Evolutionary conservation across 371 early-diverging fungal species (phyloP).

Genomic region (Cokeromyces recurvatus): DNA sequence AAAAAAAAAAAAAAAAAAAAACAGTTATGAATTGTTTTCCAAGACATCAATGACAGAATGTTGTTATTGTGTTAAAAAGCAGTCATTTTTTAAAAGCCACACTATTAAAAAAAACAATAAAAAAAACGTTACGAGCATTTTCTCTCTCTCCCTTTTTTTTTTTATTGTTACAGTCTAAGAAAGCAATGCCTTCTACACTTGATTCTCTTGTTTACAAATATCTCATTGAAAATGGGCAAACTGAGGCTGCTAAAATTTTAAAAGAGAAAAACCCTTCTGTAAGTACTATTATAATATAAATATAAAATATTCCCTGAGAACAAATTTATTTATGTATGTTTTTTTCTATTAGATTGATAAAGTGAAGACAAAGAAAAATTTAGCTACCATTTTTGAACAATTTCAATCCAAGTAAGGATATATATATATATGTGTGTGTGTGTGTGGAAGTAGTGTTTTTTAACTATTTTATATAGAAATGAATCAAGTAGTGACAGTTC

Average conservation of each 20-base stretch:
- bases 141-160: too few relatives aligned
- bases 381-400: slow-evolving; percentile 11
- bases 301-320: neutral
- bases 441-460: neutral
- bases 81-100: too few relatives aligned
- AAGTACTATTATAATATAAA: slow-evolving; percentile 1
- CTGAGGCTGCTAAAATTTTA: slow-evolving; percentile 23
- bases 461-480: neutral
- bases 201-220: slow-evolving; percentile 29
- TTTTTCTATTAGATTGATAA: neutral
- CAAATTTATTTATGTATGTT: too few relatives aligned
- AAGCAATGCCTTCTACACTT: too few relatives aligned
- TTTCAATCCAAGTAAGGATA: slow-evolving; percentile 4
- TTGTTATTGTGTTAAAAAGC: too few relatives aligned
- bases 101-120: too few relatives aligned
- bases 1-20: too few relatives aligned
- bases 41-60: too few relatives aligned
- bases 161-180: too few relatives aligned
- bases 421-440: neutral
- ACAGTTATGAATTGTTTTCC: too few relatives aligned
- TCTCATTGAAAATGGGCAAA: slow-evolving; percentile 16
- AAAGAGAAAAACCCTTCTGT: slow-evolving; percentile 20
- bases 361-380: slow-evolving; percentile 11
- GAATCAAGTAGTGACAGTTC: neutral
- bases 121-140: too few relatives aligned